phyloP scores from a whole-genome alignment of 192 early-diverging fungal genomes.

The Glomus cerebriforme region DNA sequence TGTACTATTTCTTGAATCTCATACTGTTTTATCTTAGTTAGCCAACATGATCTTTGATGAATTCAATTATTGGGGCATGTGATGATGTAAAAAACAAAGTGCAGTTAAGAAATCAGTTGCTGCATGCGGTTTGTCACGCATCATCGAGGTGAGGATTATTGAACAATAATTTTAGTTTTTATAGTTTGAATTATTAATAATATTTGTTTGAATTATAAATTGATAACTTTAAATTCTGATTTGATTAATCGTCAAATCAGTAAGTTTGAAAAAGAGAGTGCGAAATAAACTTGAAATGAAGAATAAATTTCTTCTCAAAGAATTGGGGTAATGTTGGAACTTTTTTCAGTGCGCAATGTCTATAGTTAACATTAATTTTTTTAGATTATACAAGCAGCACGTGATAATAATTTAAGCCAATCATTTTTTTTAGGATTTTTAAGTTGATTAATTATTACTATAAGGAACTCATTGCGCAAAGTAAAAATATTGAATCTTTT shows the following conservation, averaged over 20 bases:
- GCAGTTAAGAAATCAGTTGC: slow-evolving; percentile 72
- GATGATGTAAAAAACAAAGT: slow-evolving; percentile 75
- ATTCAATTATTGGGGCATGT: slow-evolving; percentile 69
- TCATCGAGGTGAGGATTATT: slow-evolving; percentile 50
- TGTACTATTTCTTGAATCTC: neutral
- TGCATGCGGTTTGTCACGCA: slow-evolving; percentile 67
- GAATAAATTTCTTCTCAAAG: too few species aligned
- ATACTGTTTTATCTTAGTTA: slow-evolving; percentile 40
- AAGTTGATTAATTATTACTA: too few species aligned
- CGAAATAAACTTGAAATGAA: too few species aligned
- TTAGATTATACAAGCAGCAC: too few species aligned
- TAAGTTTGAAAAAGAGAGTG: slow-evolving; percentile 66
- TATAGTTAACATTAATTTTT: too few species aligned
- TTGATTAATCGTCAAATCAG: slow-evolving; percentile 65
- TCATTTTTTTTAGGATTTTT: too few species aligned
- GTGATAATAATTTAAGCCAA: too few species aligned
- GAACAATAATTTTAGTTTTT: neutral
- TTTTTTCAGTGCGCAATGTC: too few species aligned
- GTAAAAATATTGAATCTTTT: too few species aligned
- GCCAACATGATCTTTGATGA: slow-evolving; percentile 77
- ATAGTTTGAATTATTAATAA: neutral
- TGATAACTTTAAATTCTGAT: slow-evolving; percentile 62
- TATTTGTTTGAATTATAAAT: slow-evolving; percentile 45
- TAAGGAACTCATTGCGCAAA: too few species aligned
- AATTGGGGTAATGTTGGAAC: too few species aligned